Percentiles rank a stretch among this genome's conserved stretches.
These are phyloP conservation scores for Elasticomyces elasticus DNA, from an alignment of 495 filamentous ascomycete genomes.

Conservation along the genomic window DNA sequence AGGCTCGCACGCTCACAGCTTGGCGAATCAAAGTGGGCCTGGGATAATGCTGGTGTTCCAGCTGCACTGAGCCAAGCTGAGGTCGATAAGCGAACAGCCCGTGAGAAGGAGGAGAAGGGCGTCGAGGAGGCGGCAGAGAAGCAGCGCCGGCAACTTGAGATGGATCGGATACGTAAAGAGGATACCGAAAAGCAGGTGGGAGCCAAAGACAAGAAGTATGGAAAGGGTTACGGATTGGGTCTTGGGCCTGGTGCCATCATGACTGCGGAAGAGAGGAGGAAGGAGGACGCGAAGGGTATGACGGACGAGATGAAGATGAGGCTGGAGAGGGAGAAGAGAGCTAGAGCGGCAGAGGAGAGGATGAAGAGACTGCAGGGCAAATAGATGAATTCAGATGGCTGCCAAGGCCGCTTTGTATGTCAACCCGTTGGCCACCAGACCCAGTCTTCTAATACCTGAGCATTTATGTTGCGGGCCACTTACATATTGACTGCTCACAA, in stretches of 20 bases:
- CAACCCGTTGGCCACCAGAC: neutral
- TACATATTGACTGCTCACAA: neutral
- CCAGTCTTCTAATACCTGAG: neutral
- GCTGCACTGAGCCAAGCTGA: constrained; percentile 56
- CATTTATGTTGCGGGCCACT: neutral
- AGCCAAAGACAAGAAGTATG: constrained; percentile 54
- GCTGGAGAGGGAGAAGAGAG: constrained; percentile 71
- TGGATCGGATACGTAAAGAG: constrained; percentile 32
- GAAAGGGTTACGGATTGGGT: constrained; percentile 35
- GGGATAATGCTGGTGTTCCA: constrained; percentile 66
- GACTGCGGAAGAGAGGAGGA: constrained; percentile 52
- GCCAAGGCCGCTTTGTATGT: neutral
- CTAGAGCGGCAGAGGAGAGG: constrained; percentile 79
- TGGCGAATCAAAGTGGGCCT: constrained; percentile 68
- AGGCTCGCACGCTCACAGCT: constrained; percentile 74
- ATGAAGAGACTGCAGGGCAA: constrained; percentile 51
- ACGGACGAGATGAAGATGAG: constrained; percentile 72
- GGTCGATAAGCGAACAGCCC: constrained; percentile 50
- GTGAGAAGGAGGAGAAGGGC: constrained; percentile 45
- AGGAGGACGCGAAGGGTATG: constrained; percentile 74
- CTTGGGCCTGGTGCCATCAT: constrained; percentile 37
- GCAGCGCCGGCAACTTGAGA: constrained; percentile 42
- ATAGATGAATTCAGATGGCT: neutral
- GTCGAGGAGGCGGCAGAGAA: constrained; percentile 46
- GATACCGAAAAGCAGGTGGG: constrained; percentile 37